These are phyloP conservation scores for Comarum palustre DNA, from an alignment of 306 rosid genomes.

Conservation along the genomic window DNA sequence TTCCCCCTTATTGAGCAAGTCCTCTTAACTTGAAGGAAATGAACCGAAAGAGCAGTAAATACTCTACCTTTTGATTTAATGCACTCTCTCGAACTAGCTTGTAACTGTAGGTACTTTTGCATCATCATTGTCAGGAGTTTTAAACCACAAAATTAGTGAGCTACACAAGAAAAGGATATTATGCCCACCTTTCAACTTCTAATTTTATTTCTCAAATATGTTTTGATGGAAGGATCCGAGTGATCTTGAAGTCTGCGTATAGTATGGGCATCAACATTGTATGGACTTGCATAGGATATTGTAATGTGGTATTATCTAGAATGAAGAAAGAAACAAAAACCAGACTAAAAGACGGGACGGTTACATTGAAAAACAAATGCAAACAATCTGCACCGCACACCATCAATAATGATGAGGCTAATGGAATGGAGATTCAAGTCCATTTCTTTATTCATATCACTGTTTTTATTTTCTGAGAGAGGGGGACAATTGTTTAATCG, in stretches of 20 bases:
- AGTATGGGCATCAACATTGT: not conserved
- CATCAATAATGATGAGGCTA: slow-evolving; percentile 11
- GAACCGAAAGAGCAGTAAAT: too few relatives aligned
- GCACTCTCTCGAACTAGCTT: too few relatives aligned
- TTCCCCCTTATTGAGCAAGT: too few relatives aligned
- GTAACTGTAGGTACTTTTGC: too few relatives aligned
- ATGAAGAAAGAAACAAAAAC: not conserved
- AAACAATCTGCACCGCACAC: not conserved
- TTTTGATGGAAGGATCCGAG: not conserved
- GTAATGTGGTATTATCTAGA: not conserved
- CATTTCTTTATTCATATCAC: not conserved
- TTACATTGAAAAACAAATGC: not conserved
- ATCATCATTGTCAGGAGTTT: too few relatives aligned
- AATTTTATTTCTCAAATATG: too few relatives aligned
- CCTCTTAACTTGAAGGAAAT: too few relatives aligned
- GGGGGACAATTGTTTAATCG: not conserved
- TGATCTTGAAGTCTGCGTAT: not conserved
- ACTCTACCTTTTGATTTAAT: too few relatives aligned
- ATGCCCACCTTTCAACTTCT: too few relatives aligned
- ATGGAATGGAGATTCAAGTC: not conserved
- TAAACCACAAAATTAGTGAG: too few relatives aligned
- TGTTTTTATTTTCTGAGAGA: not conserved
- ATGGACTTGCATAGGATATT: not conserved
- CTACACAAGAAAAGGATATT: too few relatives aligned
- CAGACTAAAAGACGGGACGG: not conserved